phyloP scores from a whole-genome alignment of 305 asterid genomes.

The Fraxinus ornus region DNA sequence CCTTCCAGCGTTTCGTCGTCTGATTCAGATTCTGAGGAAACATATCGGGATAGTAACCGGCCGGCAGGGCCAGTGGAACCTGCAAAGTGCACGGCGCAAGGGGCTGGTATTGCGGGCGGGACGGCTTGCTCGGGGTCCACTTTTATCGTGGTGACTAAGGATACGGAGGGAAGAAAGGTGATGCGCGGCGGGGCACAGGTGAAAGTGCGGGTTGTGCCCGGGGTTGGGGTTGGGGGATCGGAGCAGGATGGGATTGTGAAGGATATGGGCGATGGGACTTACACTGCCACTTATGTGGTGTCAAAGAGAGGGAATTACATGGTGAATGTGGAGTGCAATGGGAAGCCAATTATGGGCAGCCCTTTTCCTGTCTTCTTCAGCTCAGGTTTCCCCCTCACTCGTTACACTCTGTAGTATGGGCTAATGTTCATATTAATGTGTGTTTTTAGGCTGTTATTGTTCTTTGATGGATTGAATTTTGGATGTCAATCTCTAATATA shows the following conservation, averaged over 20 bases:
- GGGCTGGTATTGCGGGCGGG: conserved; percentile 91
- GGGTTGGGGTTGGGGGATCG: conserved; percentile 81
- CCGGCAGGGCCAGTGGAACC: conserved; percentile 88
- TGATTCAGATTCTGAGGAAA: conserved; percentile 60
- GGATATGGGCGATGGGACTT: conserved; percentile 91
- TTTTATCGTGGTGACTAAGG: conserved; percentile 77
- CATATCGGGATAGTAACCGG: conserved; percentile 39
- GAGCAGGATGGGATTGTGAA: conserved; percentile 86
- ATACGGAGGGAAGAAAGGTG: conserved; percentile 71
- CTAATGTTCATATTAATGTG: not conserved
- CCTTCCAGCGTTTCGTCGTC: conserved; percentile 35
- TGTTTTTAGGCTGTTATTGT: not conserved
- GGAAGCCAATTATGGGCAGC: conserved; percentile 89
- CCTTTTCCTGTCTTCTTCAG: conserved; percentile 98
- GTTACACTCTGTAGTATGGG: not conserved
- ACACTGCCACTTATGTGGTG: conserved; percentile 81
- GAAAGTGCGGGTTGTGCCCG: conserved; percentile 72
- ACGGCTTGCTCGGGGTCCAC: conserved; percentile 82
- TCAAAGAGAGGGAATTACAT: conserved; percentile 90
- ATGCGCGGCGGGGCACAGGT: conserved; percentile 83
- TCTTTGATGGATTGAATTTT: not conserved
- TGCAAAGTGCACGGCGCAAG: conserved; percentile 80
- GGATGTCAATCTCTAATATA: not conserved
- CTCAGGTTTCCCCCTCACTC: conserved; percentile 45
- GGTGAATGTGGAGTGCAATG: conserved; percentile 96